Conservation (phyloP, 495 filamentous ascomycete species). For the Monascus purpureus region DNA sequence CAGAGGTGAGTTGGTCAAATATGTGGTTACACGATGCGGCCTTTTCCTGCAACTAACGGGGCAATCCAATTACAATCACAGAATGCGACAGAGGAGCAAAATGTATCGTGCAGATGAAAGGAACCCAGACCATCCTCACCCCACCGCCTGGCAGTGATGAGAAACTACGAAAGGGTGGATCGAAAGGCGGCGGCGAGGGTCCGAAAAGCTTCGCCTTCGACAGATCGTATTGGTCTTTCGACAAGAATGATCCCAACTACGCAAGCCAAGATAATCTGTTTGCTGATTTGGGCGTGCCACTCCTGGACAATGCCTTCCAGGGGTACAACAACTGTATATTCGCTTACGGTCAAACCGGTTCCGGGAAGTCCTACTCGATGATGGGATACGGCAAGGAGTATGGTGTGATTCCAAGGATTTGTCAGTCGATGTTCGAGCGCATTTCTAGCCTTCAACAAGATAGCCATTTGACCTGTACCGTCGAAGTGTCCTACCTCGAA, state of each 20-base stretch:
- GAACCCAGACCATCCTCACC: slow-evolving; percentile 72
- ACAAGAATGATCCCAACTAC: slow-evolving; percentile 64
- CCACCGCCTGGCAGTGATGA: slow-evolving; percentile 55
- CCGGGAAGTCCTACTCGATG: slow-evolving; percentile 98
- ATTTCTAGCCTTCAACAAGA: slow-evolving; percentile 66
- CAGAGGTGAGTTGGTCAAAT: slow-evolving; percentile 50
- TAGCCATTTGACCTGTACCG: slow-evolving; percentile 69
- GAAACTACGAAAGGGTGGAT: slow-evolving; percentile 43
- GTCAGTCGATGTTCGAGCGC: slow-evolving; percentile 89
- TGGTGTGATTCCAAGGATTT: slow-evolving; percentile 96
- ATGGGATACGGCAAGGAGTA: slow-evolving; percentile 97
- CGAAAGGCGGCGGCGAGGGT: slow-evolving; percentile 55
- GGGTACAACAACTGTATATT: slow-evolving; percentile 99
- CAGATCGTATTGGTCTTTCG: slow-evolving; percentile 95
- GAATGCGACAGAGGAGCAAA: slow-evolving; percentile 83
- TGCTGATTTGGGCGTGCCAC: slow-evolving; percentile 71
- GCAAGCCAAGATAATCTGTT: slow-evolving; percentile 86
- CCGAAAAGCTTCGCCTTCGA: slow-evolving; percentile 92
- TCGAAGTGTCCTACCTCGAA: slow-evolving; percentile 97
- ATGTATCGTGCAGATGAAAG: slow-evolving; percentile 98
- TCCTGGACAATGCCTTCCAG: slow-evolving; percentile 96
- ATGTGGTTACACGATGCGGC: slow-evolving; percentile 3
- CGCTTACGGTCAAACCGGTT: slow-evolving; percentile 97
- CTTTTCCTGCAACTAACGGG: neutral
- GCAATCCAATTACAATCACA: slow-evolving; percentile 14